Evolutionary conservation across 2,329 filamentous ascomycete species (phyloP), one percentile per base, ranked within the genome.

Genomic region (Verticillium isaacii): DNA sequence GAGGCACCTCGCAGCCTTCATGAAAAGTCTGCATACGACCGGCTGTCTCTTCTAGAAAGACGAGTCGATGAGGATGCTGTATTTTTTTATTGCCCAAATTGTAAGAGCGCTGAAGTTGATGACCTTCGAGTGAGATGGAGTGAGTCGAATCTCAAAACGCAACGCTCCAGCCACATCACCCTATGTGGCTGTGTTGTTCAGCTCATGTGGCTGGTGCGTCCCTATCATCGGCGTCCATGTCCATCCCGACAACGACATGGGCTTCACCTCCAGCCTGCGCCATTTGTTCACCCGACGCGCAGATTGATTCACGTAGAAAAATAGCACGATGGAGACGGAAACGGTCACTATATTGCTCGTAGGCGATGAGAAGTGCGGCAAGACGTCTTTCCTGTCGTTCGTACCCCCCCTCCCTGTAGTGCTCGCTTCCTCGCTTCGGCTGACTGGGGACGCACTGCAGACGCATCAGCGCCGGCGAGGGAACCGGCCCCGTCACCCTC

Each of bases 331-430:
- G 80, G 81, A 85, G 59, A 67, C 75, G 41, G 72, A 80, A 60
- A 75, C 75, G 57, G 75, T 86, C 67, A 83, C 76, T n/a, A 74
- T 88, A 15, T 71, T 88, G 32, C 71, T 87, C 23, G 74, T 88
- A n/a, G 85, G 85, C 36, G 85, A 88, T 71, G 78, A 82, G 63
- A 77, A 78, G 68, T 84, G 84, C 65, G 85, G 85, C 60, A 88
- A 88, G 72, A 85, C 84, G 25, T 85, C 81, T 0, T 87, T 88
- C 70, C 70, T 88, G 68, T 85, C 85, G 85, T 87, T 69, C 66
- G 85, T 80, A 67, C 32, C 52, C 63, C 62, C 39, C 37, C 62
- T 37, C 37, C 25, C 11, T 5, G 25, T 5, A 12, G 17, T 25
- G n/a, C 45, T 52, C 57, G 32, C 5, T 32, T 41, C 50, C 11